A percentile compares a stretch with the other conserved stretches of the same genome.
These are phyloP conservation scores for Biancaea sappan DNA, from an alignment of 306 rosid species.

Conservation along the genomic window DNA sequence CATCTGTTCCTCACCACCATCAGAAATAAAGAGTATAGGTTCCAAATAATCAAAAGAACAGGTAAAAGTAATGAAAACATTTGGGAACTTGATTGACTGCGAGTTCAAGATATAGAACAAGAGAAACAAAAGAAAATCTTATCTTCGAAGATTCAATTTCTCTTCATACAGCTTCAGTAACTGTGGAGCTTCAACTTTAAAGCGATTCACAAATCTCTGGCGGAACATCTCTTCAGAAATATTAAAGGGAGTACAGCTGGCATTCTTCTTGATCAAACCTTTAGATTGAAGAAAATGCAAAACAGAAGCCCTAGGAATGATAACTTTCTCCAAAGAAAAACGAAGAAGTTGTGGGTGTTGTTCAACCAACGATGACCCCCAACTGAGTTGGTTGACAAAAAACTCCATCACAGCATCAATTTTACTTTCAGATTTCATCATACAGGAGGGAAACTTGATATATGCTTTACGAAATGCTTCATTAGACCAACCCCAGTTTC, in stretches of 20 bases:
- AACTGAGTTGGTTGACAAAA: constrained; percentile 35
- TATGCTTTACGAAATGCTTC: constrained; percentile 26
- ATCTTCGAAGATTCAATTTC: not conserved
- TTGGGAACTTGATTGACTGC: too few relatives aligned
- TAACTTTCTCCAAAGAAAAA: constrained; percentile 35
- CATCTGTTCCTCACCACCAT: too few relatives aligned
- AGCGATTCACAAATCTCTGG: constrained; percentile 4
- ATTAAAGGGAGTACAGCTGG: not conserved
- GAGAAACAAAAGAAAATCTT: too few relatives aligned
- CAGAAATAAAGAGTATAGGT: too few relatives aligned
- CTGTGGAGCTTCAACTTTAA: not conserved
- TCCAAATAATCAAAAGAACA: too few relatives aligned
- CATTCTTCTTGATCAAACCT: not conserved
- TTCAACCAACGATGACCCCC: constrained; percentile 25
- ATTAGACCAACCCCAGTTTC: constrained; percentile 43
- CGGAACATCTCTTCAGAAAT: constrained; percentile 18
- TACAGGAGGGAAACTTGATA: constrained; percentile 26
- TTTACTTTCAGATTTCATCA: constrained; percentile 37
- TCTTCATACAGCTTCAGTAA: not conserved
- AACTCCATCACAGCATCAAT: constrained; percentile 33
- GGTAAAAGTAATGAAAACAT: too few relatives aligned
- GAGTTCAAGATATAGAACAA: too few relatives aligned
- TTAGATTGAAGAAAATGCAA: not conserved
- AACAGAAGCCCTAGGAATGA: constrained; percentile 40
- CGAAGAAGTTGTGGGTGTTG: constrained; percentile 1